Evolutionary conservation across 495 filamentous ascomycete species (phyloP).

Genomic region (Neurospora sp.): DNA sequence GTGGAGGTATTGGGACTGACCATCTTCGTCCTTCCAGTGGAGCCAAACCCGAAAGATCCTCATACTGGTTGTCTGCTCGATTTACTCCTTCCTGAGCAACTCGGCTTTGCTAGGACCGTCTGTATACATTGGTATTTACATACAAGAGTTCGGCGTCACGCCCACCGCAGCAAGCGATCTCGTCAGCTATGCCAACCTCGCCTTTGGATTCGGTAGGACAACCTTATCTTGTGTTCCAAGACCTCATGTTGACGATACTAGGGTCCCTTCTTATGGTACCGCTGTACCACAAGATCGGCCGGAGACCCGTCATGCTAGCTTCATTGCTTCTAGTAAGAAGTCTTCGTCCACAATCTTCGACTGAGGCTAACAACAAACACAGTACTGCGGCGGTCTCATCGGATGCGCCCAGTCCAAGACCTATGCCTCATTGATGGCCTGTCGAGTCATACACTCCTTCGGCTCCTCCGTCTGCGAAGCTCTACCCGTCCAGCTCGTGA

Average conservation of each 20-base stretch:
- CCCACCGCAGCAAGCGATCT: conserved; percentile 42
- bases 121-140: conserved; percentile 49
- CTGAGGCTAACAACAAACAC: background rate
- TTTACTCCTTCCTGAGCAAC: conserved; percentile 55
- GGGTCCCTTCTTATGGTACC: conserved; percentile 49
- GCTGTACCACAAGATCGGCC: conserved; percentile 49
- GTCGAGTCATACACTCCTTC: conserved; percentile 45
- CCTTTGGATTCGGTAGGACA: conserved; percentile 46
- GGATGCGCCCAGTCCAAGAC: conserved; percentile 41
- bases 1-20: conserved; percentile 4
- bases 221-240: background rate
- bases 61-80: conserved; percentile 47
- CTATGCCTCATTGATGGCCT: conserved; percentile 43
- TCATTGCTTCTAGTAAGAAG: conserved; percentile 37
- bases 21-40: conserved; percentile 29
- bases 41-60: conserved; percentile 46
- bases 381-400: conserved; percentile 49
- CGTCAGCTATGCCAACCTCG: conserved; percentile 52
- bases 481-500: conserved; percentile 52
- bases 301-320: conserved; percentile 48
- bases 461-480: conserved; percentile 53
- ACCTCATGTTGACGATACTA: conserved; percentile 4
- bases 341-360: too few species aligned
- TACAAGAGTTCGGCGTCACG: conserved; percentile 43
- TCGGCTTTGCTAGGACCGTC: conserved; percentile 46